phyloP scores from a whole-genome alignment of 805 yeast genomes.

The Saccharomycopsis olivae region DNA sequence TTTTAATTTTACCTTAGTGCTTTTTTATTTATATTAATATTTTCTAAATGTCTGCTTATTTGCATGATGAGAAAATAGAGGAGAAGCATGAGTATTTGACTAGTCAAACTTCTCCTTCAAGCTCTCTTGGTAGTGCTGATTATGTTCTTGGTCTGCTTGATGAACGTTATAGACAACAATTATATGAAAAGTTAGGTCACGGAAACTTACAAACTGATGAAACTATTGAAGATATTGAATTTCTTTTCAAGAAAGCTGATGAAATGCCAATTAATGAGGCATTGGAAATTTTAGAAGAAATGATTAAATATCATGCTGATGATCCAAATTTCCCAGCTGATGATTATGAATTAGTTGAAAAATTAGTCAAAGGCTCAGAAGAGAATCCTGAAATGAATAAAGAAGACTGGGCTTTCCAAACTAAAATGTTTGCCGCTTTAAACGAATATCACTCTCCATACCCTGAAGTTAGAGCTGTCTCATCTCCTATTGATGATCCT shows the following conservation, averaged over 20 bases:
- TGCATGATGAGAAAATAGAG: no score
- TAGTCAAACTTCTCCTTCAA: no score
- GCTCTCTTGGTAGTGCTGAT: conserved; percentile 3
- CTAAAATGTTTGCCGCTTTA: conserved; percentile 26
- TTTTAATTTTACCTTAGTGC: no score
- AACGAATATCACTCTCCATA: conserved; percentile 44
- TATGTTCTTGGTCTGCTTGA: conserved; percentile 20
- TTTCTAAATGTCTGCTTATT: no score
- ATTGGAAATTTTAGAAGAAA: conserved; percentile 28
- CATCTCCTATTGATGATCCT: conserved; percentile 41
- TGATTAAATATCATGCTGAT: conserved; percentile 31
- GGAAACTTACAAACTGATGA: conserved; percentile 10
- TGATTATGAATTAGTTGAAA: conserved; percentile 27
- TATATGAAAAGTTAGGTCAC: conserved; percentile 21
- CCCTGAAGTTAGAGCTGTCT: conserved; percentile 57
- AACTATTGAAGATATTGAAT: conserved; percentile 14
- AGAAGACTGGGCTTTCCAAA: conserved; percentile 22
- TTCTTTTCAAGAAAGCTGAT: conserved; percentile 29
- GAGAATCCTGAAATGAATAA: conserved; percentile 19
- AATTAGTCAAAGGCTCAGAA: conserved; percentile 22
- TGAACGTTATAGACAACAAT: conserved; percentile 20
- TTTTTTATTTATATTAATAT: no score
- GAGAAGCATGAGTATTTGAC: no score
- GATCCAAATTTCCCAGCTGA: conserved; percentile 37
- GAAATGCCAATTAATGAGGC: conserved; percentile 30